phyloP scores from a whole-genome alignment of 2,329 filamentous ascomycete species.

The Fusarium tanahbumbuense region DNA sequence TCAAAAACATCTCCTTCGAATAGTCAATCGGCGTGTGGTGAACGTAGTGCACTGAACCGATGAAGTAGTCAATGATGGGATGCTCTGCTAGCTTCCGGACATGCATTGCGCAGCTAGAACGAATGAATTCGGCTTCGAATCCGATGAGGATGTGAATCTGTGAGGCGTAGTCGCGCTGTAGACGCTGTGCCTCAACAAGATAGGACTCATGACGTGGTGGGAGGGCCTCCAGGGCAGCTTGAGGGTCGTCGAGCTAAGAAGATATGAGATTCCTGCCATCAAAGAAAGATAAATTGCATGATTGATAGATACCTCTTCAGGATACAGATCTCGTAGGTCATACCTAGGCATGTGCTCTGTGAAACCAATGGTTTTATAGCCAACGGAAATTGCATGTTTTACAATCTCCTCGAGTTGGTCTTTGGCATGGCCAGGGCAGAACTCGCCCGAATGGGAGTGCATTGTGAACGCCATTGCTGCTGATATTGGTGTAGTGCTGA shows the following conservation, averaged over 20 bases:
- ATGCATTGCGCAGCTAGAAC: conserved; percentile 68
- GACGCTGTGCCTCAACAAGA: conserved; percentile 77
- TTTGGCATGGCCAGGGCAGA: conserved; percentile 90
- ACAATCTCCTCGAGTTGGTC: conserved; percentile 87
- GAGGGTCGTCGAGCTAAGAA: conserved; percentile 61
- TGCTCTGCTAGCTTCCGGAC: conserved; percentile 71
- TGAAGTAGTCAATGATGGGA: conserved; percentile 84
- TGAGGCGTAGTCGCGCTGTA: conserved; percentile 75
- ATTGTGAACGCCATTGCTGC: conserved; percentile 90
- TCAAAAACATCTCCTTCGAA: conserved; percentile 73
- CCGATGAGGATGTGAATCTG: conserved; percentile 86
- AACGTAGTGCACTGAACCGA: conserved; percentile 93
- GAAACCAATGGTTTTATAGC: conserved; percentile 85
- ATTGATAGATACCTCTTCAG: conserved; percentile 75
- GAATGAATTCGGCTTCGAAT: conserved; percentile 95
- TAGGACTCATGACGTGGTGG: conserved; percentile 74
- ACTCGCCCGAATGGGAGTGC: conserved; percentile 97
- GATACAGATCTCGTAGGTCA: conserved; percentile 81
- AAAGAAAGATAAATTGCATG: background rate
- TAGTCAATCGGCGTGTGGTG: conserved; percentile 91
- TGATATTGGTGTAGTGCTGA: background rate
- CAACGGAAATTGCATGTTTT: conserved; percentile 78
- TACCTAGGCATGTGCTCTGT: conserved; percentile 96
- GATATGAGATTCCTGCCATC: conserved; percentile 11
- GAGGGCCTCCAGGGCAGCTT: conserved; percentile 61